Percentiles rank a stretch among this genome's conserved stretches.
These are phyloP conservation scores for Wickerhamiella domercqiae DNA, from an alignment of 805 yeast species.

Conservation along the genomic window DNA sequence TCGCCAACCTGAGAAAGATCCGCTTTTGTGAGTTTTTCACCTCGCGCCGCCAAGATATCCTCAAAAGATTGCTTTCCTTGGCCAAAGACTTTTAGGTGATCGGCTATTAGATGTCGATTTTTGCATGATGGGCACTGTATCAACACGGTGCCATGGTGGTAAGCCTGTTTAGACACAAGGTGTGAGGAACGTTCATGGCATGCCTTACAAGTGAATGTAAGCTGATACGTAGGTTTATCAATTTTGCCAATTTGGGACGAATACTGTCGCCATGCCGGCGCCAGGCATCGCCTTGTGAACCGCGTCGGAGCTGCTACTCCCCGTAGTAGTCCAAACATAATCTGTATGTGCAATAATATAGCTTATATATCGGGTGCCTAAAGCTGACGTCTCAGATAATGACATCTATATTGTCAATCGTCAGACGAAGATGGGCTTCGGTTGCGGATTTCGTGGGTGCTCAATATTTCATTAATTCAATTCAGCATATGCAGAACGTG, in stretches of 20 bases:
- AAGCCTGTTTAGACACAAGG: slow-evolving; percentile 84
- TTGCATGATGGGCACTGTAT: slow-evolving; percentile 88
- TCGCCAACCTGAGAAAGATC: slow-evolving; percentile 33
- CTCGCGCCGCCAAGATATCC: slow-evolving; percentile 60
- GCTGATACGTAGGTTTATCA: slow-evolving; percentile 67
- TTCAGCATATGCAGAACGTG: no score
- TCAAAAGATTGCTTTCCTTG: slow-evolving; percentile 65
- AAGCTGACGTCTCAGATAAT: no score
- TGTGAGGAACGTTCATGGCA: slow-evolving; percentile 78
- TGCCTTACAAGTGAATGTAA: slow-evolving; percentile 84
- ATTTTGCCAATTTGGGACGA: slow-evolving; percentile 26
- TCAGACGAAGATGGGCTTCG: neutral
- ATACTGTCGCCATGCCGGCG: neutral
- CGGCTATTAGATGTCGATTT: slow-evolving; percentile 81
- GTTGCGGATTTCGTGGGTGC: no score
- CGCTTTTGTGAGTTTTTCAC: slow-evolving; percentile 52
- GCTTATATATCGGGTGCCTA: no score
- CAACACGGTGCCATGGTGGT: slow-evolving; percentile 68
- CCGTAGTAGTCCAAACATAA: neutral
- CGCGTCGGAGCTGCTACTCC: neutral
- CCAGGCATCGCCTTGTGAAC: no score
- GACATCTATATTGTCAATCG: neutral
- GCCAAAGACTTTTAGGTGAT: slow-evolving; percentile 68
- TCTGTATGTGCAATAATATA: no score
- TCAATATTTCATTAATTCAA: no score